Evolutionary conservation across 2,329 filamentous ascomycete species (phyloP).

Genomic region (Exserohilum turcica): DNA sequence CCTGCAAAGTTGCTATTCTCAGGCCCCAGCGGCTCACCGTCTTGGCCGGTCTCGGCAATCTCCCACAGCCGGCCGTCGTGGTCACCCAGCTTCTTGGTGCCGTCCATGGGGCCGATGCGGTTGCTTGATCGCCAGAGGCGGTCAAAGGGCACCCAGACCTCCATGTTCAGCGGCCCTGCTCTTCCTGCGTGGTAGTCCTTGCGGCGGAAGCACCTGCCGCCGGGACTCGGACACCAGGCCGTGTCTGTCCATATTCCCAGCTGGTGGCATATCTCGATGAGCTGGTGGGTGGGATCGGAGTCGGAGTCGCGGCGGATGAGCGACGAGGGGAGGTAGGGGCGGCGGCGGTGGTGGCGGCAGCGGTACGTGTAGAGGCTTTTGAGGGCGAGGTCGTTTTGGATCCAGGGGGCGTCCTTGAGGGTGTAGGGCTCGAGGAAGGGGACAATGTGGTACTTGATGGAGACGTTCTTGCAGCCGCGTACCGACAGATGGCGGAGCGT

Average conservation of each 20-base stretch:
- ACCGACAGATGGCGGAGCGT: constrained; percentile 65
- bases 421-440: constrained; percentile 58
- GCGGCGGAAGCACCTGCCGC: constrained; percentile 60
- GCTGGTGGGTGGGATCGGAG: constrained; percentile 64
- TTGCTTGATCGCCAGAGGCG: constrained; percentile 64
- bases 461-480: constrained; percentile 67
- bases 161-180: constrained; percentile 59
- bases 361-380: constrained; percentile 66
- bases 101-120: constrained; percentile 56
- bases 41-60: constrained; percentile 58
- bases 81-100: constrained; percentile 37
- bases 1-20: constrained; percentile 51
- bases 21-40: constrained; percentile 61
- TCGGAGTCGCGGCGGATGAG: constrained; percentile 62
- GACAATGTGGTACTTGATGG: constrained; percentile 67
- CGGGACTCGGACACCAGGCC: constrained; percentile 65
- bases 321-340: constrained; percentile 63
- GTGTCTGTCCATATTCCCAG: constrained; percentile 66
- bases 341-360: constrained; percentile 65
- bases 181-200: constrained; percentile 63
- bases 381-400: constrained; percentile 56
- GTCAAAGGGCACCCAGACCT: constrained; percentile 68
- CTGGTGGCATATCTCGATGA: constrained; percentile 63
- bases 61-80: constrained; percentile 62
- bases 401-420: constrained; percentile 50